Evolutionary conservation across 1,139 yeast species (phyloP).

Genomic region (Candida gigantensis): DNA sequence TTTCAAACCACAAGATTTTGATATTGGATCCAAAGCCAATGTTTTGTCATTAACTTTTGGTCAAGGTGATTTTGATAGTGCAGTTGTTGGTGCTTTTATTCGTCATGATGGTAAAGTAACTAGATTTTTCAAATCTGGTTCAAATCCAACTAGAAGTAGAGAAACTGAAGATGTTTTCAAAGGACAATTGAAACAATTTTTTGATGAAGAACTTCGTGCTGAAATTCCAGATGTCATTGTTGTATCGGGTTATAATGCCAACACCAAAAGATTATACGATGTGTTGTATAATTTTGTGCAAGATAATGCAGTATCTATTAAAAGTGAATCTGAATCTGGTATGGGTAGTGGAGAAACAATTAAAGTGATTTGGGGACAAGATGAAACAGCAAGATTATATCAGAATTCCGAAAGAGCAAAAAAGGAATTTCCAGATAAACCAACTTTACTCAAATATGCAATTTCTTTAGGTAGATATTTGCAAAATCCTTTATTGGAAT

Average conservation of each 20-base stretch:
- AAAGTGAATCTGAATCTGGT: slow-evolving; percentile 35
- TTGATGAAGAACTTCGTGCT: slow-evolving; percentile 37
- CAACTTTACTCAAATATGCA: slow-evolving; percentile 81
- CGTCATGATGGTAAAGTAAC: slow-evolving; percentile 80
- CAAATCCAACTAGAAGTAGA: slow-evolving; percentile 63
- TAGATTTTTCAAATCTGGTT: slow-evolving; percentile 76
- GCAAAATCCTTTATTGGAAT: slow-evolving; percentile 89
- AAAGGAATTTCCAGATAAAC: slow-evolving; percentile 83
- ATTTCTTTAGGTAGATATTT: slow-evolving; percentile 87
- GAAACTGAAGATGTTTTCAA: slow-evolving; percentile 56
- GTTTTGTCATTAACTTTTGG: slow-evolving; percentile 85
- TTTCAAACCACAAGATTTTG: slow-evolving; percentile 75
- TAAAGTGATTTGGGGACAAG: slow-evolving; percentile 77
- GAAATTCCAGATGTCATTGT: slow-evolving; percentile 84
- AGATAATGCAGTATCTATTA: slow-evolving; percentile 54
- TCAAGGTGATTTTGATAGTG: slow-evolving; percentile 81
- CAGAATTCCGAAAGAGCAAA: slow-evolving; percentile 79
- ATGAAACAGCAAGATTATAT: slow-evolving; percentile 88
- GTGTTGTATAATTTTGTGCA: slow-evolving; percentile 60
- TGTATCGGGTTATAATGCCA: slow-evolving; percentile 83
- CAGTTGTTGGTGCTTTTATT: slow-evolving; percentile 78
- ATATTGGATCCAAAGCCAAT: slow-evolving; percentile 79
- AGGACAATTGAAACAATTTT: slow-evolving; percentile 48
- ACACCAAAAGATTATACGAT: slow-evolving; percentile 61
- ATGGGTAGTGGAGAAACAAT: slow-evolving; percentile 16